Evolutionary conservation across 2,329 filamentous ascomycete genomes (phyloP).

Genomic region (Cadophora sp.): DNA sequence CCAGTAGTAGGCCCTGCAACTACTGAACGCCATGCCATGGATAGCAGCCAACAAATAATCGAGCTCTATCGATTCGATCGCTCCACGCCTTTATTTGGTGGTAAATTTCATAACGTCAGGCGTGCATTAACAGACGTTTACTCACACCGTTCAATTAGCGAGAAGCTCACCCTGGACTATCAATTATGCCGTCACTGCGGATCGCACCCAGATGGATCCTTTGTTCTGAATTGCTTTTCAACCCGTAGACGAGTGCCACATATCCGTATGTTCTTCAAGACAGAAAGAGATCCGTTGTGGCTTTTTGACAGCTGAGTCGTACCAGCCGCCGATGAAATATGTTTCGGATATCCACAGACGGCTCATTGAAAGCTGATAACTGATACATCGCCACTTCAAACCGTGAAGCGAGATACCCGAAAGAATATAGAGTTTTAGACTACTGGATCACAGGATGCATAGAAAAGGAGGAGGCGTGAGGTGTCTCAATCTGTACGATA

Average conservation of each 20-base stretch:
- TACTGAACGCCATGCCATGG: neutral
- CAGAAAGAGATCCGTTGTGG: neutral
- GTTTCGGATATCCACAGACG: neutral
- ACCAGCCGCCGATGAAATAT: neutral
- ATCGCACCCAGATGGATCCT: neutral
- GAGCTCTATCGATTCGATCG: neutral
- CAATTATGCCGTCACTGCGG: neutral
- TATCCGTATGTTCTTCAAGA: neutral
- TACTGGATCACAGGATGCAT: too few species aligned
- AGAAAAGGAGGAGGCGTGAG: too few species aligned
- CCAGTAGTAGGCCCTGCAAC: neutral
- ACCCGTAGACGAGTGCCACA: neutral
- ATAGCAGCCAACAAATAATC: neutral
- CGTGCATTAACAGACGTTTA: neutral
- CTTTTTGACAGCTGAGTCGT: neutral
- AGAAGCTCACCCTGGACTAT: neutral
- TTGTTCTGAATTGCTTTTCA: neutral
- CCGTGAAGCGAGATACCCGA: too few species aligned
- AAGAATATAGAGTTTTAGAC: too few species aligned
- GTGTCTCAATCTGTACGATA: too few species aligned
- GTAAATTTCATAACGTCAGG: neutral
- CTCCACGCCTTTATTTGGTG: neutral
- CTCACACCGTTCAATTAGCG: neutral
- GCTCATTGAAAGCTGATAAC: too few species aligned
- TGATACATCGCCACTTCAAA: too few species aligned